Base-by-base conservation (phyloP, 129 eudicot species). In the Tagetes patula region DNA sequence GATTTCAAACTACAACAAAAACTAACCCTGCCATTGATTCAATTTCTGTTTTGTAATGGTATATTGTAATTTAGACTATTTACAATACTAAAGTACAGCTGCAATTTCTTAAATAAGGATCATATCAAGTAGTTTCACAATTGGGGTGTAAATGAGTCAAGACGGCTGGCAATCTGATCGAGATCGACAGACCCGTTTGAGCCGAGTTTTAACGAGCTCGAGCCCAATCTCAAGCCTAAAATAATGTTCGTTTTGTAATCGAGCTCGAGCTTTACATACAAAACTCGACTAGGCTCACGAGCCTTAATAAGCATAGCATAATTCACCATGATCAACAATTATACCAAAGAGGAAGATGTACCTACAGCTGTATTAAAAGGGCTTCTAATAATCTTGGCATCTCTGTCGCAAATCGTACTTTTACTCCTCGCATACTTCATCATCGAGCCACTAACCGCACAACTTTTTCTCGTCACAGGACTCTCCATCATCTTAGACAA, bases 311-410 rank as follows among this genome's bases (percentile, higher is more conserved):
- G 27, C 27, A 20, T 20, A 20, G 27, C 27, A 38, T 31, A 66
- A 20, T 66, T 30, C 40, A 67, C 71, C 37, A 67, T 45, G 55
- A 66, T 48, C 58, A 47, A 42, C 55, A 72, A 6, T 13, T 32
- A 78, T 60, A 75, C 1, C 58, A 60, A 78, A 81, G 84, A 76
- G 76, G 87, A 73, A 83, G 89, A 84, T 85, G 96, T 87, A 93
- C 98, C 96, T 93, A 93, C 98, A 93, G 93, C 85, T 82, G 85
- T 76, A 77, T 81, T 86, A 80, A 78, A 82, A 67, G 98, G 91
- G 73, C 84, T 84, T 53, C 75, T 76, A 7, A 80, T 11, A 47
- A 86, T 78, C 86, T 92, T 90, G 3, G 86, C 87, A 50, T 90
- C 96, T 78, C 96, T 67, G 14, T 90, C 98, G 54, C 87, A 79